Conservation (phyloP, 2,329 filamentous ascomycete species). For the Neonectria sp. region DNA sequence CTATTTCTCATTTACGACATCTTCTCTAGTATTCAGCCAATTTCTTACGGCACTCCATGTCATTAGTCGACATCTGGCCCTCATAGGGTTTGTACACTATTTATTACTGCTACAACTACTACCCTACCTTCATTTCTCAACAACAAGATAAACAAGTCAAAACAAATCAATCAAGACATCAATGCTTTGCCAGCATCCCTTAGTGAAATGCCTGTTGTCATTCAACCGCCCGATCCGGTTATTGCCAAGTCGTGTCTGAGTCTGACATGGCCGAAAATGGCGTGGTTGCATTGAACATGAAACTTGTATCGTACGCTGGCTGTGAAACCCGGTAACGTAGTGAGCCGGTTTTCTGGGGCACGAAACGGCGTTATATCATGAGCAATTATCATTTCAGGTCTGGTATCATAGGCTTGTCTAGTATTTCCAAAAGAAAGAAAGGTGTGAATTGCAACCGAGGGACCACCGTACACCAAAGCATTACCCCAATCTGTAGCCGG, state of each 20-base stretch:
- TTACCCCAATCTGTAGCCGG: constrained; percentile 15
- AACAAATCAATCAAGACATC: not conserved
- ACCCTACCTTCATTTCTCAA: constrained; percentile 13
- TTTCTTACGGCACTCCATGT: constrained; percentile 40
- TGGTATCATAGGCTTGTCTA: constrained; percentile 42
- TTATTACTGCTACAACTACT: constrained; percentile 4
- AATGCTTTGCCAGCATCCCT: not conserved
- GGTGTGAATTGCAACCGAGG: constrained; percentile 9
- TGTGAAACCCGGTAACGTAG: constrained; percentile 30
- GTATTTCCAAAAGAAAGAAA: constrained; percentile 15
- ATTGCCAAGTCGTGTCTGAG: constrained; percentile 7
- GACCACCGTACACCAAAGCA: constrained; percentile 31
- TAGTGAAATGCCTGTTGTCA: not conserved
- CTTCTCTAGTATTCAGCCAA: constrained; percentile 39
- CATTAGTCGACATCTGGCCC: constrained; percentile 46
- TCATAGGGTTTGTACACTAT: constrained; percentile 36
- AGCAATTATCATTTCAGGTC: constrained; percentile 24
- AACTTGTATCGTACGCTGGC: constrained; percentile 36
- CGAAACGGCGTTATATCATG: constrained; percentile 3
- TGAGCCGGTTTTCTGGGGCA: constrained; percentile 21
- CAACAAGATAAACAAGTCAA: constrained; percentile 4
- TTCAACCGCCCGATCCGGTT: not conserved
- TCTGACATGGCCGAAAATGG: constrained; percentile 26
- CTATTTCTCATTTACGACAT: constrained; percentile 30
- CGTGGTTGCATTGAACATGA: constrained; percentile 37